Evolutionary conservation across 164 flowering plant species (phyloP), one percentile per base, ranked within the genome.

Genomic region (Piper longum): DNA sequence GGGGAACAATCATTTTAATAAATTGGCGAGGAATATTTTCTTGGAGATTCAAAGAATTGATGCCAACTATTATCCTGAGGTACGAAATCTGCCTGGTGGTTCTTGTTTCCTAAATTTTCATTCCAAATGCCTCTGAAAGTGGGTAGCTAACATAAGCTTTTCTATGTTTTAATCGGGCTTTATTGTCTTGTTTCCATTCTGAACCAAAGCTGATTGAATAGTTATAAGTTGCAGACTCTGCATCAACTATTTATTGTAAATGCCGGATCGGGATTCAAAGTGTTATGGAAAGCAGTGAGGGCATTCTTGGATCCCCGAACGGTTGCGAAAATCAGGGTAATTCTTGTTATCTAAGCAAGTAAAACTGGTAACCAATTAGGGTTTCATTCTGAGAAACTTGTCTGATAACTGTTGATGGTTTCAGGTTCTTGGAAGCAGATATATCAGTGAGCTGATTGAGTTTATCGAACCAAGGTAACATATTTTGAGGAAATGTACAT

Each of bases 1-100:
- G 91, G 81, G 85, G 59, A 67, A 79, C 69, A 71, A 75, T 51
- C 83, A 77, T 72, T 86, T 86, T 73, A 75, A 86, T 62, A 86
- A 77, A 78, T 82, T 82, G 65, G 87, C 89, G 14, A 76, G 89
- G 62, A 59, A 76, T 72, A 69, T 87, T 48, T 82, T 87, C 61
- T 62, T 71, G 69, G 89, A 83, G 72, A 77, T 87, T 75, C 93
- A 81, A 70, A 84, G 78, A 75, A 81, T 83, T 43, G 85, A 84
- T 61, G 79, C 85, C 73, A 73, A 74, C 69, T 83, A 87, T 72
- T 87, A 87, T 64, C 93, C 93, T 13, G 93, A 84, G 87, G 92
- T 86, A 77, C 51, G 65, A 61, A 39, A 41, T 43, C 63, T 55
- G 13, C 44, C 55, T n/a, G n/a, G 16, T 26, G 59, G 6, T 56